These are phyloP conservation scores for Paxillus ammoniavirescens DNA, from an alignment of 768 basidiomycete species.

Conservation along the genomic window DNA sequence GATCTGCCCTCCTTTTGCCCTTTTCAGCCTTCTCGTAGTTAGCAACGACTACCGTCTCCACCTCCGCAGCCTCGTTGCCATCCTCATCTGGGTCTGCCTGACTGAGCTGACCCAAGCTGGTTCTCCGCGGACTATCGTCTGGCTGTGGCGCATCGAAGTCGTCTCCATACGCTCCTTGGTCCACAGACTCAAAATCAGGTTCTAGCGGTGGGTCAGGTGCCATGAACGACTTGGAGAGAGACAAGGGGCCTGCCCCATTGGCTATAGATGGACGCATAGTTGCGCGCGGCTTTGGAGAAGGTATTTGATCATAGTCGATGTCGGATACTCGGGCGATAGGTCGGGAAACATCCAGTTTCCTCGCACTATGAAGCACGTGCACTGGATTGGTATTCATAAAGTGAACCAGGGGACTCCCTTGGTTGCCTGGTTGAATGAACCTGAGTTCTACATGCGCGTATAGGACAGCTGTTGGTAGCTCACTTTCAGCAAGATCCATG, in stretches of 20 bases:
- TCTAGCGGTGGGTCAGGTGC: slow-evolving; percentile 21
- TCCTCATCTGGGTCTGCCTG: slow-evolving; percentile 49
- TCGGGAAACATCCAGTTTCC: slow-evolving; percentile 41
- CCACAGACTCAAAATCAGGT: slow-evolving; percentile 24
- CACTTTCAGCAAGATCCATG: slow-evolving; percentile 77
- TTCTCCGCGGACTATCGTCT: slow-evolving; percentile 30
- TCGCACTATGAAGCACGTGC: slow-evolving; percentile 36
- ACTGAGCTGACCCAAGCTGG: slow-evolving; percentile 50
- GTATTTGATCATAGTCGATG: slow-evolving; percentile 61
- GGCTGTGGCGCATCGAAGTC: slow-evolving; percentile 19
- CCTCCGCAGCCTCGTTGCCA: slow-evolving; percentile 26
- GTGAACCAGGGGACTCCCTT: slow-evolving; percentile 33
- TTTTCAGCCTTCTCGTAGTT: slow-evolving; percentile 30
- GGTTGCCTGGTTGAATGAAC: slow-evolving; percentile 21
- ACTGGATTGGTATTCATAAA: slow-evolving; percentile 34
- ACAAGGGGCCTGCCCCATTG: slow-evolving; percentile 36
- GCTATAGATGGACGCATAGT: slow-evolving; percentile 30
- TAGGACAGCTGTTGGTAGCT: slow-evolving; percentile 21
- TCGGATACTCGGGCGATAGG: slow-evolving; percentile 50
- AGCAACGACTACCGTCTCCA: slow-evolving; percentile 32
- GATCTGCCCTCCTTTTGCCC: slow-evolving; percentile 40
- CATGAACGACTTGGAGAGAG: slow-evolving; percentile 29
- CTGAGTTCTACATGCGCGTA: slow-evolving; percentile 3
- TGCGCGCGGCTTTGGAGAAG: slow-evolving; percentile 48
- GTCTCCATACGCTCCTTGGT: slow-evolving; percentile 25